Evolutionary conservation across 371 early-diverging fungal genomes (phyloP), one percentile per base, ranked within the genome.

Genomic region (Mortierella sp.): DNA sequence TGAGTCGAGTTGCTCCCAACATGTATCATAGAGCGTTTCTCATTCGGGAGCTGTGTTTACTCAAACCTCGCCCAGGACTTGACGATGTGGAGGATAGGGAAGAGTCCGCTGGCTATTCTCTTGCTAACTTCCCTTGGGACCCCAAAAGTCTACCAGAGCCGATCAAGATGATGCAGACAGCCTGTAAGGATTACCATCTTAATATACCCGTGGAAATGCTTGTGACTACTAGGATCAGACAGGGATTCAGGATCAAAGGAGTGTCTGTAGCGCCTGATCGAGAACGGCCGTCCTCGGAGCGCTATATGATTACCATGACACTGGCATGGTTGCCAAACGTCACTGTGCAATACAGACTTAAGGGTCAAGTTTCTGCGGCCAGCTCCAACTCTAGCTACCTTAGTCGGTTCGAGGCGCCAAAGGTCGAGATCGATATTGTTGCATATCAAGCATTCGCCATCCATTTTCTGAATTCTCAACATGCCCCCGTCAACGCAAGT

Each of bases 101-200:
- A 57, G 83, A 65, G 56, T 77, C 69, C 32, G 69, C 62, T 29
- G 76, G 63, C 57, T 73, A 65, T 45, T 83, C 76, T 54, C 75
- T 78, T 12, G 63, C 85, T 61, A 89, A 87, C 45, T 98, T 96
- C 70, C 98, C 98, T 3, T 98, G 98, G 98, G 89, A 91, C 64
- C 87, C 94, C 4, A 75, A 86, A 55, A 87, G 93, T 66, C 84
- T 82, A 23, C 91, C 97, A 19, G 97, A 96, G 1, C 83, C 87
- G 0, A 91, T 94, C 23, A 93, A 94, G 58, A 88, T 91, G 35
- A 91, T 94, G 59, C 83, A 92, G 1, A 88, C 93, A 10, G 88
- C 92, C 37, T 96, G 92, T 78, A 88, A 90, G 43, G 95, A 96
- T 65, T 97, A 96, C 75, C 82, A 92, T 23, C 85, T 88, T 4